Conservation (phyloP, 257 asterid genomes). For the Solanum dulcamara region DNA sequence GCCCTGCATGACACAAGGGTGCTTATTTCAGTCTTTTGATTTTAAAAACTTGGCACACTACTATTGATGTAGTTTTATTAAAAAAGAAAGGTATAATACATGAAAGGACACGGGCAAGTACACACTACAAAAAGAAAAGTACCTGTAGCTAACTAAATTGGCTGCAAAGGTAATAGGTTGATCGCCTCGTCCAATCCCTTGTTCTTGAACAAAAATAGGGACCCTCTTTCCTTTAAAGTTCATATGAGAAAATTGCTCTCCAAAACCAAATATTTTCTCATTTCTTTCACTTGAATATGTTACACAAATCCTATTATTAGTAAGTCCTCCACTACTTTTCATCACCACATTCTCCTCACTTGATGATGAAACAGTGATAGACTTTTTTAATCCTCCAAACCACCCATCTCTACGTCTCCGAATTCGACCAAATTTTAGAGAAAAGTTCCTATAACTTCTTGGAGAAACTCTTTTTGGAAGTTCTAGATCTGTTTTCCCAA, state of each 20-base stretch:
- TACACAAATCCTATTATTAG: constrained; percentile 52
- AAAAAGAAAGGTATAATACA: neutral
- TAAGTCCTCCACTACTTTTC: constrained; percentile 23
- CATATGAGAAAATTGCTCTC: constrained; percentile 91
- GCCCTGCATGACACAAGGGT: constrained; percentile 42
- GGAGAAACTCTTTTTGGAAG: constrained; percentile 33
- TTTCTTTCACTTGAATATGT: constrained; percentile 65
- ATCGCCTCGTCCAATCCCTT: constrained; percentile 97
- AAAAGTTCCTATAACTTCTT: constrained; percentile 37
- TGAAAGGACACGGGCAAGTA: neutral
- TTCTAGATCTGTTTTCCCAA: constrained; percentile 43
- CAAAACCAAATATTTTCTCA: constrained; percentile 82
- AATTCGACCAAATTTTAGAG: constrained; percentile 27
- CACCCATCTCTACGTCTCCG: constrained; percentile 35
- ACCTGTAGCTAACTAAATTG: constrained; percentile 95
- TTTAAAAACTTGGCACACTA: neutral
- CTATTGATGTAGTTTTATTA: neutral
- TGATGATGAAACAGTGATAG: constrained; percentile 33
- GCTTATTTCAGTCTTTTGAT: neutral
- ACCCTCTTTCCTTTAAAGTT: constrained; percentile 77
- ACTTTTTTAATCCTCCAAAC: constrained; percentile 24
- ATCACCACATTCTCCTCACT: constrained; percentile 40
- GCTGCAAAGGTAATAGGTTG: constrained; percentile 96
- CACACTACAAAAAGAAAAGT: neutral
- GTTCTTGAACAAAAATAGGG: constrained; percentile 91